These are phyloP conservation scores for Proliferodiscus dingleyae DNA, from an alignment of 2,329 filamentous ascomycete species.

Conservation along the genomic window DNA sequence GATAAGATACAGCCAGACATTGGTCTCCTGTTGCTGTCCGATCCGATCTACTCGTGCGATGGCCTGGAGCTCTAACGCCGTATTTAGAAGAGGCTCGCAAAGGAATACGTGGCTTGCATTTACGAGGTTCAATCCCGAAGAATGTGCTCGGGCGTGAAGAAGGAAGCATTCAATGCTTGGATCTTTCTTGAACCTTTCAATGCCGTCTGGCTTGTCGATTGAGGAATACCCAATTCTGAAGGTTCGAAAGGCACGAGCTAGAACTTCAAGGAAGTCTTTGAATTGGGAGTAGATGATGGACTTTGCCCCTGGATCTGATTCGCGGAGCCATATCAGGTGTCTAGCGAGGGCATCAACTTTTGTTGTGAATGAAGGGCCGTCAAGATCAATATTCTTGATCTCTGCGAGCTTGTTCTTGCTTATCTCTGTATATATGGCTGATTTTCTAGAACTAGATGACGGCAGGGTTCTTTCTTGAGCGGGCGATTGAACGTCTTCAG, in stretches of 20 bases:
- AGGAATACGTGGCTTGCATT: conserved; percentile 93
- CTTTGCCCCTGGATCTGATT: conserved; percentile 81
- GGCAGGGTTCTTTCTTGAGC: conserved; percentile 23
- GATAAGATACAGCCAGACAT: conserved; percentile 94
- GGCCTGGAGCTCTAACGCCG: conserved; percentile 87
- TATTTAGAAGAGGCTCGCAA: conserved; percentile 90
- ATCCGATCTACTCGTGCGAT: conserved; percentile 95
- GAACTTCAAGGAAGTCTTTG: conserved; percentile 70
- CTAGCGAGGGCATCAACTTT: conserved; percentile 82
- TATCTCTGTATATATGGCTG: conserved; percentile 71
- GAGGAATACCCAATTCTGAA: conserved; percentile 71
- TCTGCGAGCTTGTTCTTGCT: conserved; percentile 65
- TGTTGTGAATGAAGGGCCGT: conserved; percentile 71
- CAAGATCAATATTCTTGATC: conserved; percentile 76
- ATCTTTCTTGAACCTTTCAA: conserved; percentile 72
- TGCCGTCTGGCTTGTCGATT: conserved; percentile 64
- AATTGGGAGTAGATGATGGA: conserved; percentile 94
- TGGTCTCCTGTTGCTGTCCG: conserved; percentile 81
- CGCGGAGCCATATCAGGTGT: conserved; percentile 80
- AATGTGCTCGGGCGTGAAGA: conserved; percentile 82
- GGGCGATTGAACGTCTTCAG: conserved; percentile 41
- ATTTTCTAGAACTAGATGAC: conserved; percentile 26
- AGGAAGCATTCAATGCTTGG: conserved; percentile 75
- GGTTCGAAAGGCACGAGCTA: conserved; percentile 62
- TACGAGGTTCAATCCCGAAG: conserved; percentile 84